A percentile compares a stretch with the other conserved stretches of the same genome.
phyloP scores from a whole-genome alignment of 169 alveolate species.

The Plasmodium gaboni region DNA sequence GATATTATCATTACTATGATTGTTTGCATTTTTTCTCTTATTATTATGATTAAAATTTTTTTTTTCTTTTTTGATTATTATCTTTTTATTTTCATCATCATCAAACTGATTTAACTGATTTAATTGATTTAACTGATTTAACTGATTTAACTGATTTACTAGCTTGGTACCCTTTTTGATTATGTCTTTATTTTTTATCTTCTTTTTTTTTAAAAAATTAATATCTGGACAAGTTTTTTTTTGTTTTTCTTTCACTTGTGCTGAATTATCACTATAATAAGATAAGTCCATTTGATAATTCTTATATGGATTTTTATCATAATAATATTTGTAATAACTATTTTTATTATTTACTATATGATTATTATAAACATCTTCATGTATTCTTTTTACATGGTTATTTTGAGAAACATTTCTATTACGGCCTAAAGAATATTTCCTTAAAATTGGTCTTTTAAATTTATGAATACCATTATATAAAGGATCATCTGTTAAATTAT shows the following conservation, averaged over 20 bases:
- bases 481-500: too few species aligned
- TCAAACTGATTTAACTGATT: not conserved
- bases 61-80: not conserved
- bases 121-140: too few species aligned
- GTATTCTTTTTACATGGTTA: not conserved
- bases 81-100: not conserved
- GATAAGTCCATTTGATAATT: constrained; percentile 12
- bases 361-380: not conserved
- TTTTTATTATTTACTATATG: not conserved
- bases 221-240: not conserved
- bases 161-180: not conserved
- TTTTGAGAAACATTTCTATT: not conserved
- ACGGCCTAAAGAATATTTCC: not conserved
- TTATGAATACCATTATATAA: not conserved
- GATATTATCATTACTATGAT: not conserved
- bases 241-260: constrained; percentile 6
- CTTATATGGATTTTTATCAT: constrained; percentile 19
- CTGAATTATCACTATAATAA: constrained; percentile 59
- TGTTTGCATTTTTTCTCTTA: not conserved
- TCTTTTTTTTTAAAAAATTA: not conserved
- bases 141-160: too few species aligned
- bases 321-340: constrained; percentile 3
- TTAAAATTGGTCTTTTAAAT: not conserved
- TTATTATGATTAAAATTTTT: too few species aligned
- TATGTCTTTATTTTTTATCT: constrained; percentile 2